A percentile compares a stretch with the other conserved stretches of the same genome.
Evolutionary conservation across 805 yeast species (phyloP).

Genomic region (Teunomyces lycoperdinae): DNA sequence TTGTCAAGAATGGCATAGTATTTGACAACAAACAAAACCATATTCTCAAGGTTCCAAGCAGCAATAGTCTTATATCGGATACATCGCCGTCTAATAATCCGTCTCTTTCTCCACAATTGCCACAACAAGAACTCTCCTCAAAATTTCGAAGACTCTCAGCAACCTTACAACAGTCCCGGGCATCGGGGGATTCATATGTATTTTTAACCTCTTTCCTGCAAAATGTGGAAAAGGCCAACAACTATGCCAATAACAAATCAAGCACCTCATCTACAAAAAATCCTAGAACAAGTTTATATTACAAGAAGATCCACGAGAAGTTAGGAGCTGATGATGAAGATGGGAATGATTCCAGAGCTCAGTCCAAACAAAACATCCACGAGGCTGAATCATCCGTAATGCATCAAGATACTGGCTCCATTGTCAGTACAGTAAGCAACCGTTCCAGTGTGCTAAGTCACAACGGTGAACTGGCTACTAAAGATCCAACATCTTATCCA

Average conservation of each 20-base stretch:
- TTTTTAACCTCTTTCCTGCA: constrained; percentile 39
- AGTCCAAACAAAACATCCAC: neutral
- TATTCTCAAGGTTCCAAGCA: constrained; percentile 1
- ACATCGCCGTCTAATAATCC: neutral
- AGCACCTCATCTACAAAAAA: constrained; percentile 4
- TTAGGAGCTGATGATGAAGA: constrained; percentile 9
- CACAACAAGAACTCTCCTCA: constrained; percentile 30
- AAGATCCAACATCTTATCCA: neutral
- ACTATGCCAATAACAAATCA: constrained; percentile 5
- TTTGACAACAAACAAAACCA: constrained; percentile 10
- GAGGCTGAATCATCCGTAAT: neutral
- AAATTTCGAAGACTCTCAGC: constrained; percentile 38
- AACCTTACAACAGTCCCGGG: constrained; percentile 31
- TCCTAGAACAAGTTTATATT: constrained; percentile 28
- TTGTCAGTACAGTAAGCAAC: constrained; percentile 23
- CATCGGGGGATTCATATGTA: constrained; percentile 39
- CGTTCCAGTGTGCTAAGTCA: constrained; percentile 22
- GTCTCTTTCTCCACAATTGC: constrained; percentile 16
- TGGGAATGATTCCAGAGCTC: neutral
- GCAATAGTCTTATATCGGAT: neutral
- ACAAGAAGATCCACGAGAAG: constrained; percentile 29
- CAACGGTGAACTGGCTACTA: constrained; percentile 1
- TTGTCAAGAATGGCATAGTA: constrained; percentile 10
- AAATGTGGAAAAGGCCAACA: constrained; percentile 31
- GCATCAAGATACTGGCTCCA: constrained; percentile 14